phyloP scores from a whole-genome alignment of 352 stramenopile species.

The Phytophthora pini region DNA sequence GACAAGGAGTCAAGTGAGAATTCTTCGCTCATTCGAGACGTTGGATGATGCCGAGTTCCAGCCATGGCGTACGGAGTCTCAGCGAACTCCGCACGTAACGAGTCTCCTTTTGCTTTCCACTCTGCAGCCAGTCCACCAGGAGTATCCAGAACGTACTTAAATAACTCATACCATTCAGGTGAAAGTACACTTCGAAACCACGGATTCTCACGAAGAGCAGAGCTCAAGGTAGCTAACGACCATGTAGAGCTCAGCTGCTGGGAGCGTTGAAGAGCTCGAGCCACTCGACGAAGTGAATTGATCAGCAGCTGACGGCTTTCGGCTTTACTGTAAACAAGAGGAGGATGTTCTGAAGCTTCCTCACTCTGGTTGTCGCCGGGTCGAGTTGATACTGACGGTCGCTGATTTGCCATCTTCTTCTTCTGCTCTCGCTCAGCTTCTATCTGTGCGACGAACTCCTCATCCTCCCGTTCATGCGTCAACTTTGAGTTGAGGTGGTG shows the following conservation, averaged over 20 bases:
- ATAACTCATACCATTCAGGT: conserved; percentile 25
- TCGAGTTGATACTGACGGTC: conserved; percentile 2
- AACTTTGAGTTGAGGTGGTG: conserved; percentile 48
- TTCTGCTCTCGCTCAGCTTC: conserved; percentile 22
- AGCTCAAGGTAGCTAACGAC: conserved; percentile 40
- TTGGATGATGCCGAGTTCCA: conserved; percentile 11
- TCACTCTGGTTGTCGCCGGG: conserved; percentile 2
- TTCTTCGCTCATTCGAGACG: conserved; percentile 8
- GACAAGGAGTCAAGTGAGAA: conserved; percentile 15
- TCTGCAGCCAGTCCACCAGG: conserved; percentile 49
- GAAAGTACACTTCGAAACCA: conserved; percentile 51
- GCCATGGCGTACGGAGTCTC: conserved; percentile 26
- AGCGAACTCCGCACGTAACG: conserved; percentile 65
- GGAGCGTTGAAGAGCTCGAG: conserved; percentile 38
- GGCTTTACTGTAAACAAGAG: neutral
- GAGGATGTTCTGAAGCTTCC: neutral
- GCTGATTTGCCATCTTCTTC: conserved; percentile 16
- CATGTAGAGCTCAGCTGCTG: conserved; percentile 55
- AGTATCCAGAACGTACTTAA: conserved; percentile 40
- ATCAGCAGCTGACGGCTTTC: conserved; percentile 15
- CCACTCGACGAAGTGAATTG: conserved; percentile 32
- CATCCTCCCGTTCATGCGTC: conserved; percentile 37
- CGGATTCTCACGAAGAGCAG: conserved; percentile 46
- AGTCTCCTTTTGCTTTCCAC: conserved; percentile 59
- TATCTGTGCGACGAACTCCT: conserved; percentile 40